phyloP scores from a whole-genome alignment of 148 eudicot genomes.

The Rhododendron henanense region DNA sequence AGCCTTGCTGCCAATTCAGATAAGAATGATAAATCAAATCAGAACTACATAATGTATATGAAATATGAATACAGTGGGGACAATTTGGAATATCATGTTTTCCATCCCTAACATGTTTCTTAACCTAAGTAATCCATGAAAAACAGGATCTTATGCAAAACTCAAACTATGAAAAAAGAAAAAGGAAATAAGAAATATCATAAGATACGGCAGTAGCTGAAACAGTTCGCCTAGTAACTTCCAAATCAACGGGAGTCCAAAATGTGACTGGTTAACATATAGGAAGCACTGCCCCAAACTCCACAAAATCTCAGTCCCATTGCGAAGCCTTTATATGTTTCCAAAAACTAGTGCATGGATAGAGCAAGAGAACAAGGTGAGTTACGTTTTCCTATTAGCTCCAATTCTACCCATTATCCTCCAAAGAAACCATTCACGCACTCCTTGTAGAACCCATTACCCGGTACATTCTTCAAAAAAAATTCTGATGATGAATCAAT shows the following conservation, averaged over 20 bases:
- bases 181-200: not conserved
- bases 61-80: not conserved
- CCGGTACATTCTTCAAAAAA: not conserved
- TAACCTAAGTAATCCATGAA: not conserved
- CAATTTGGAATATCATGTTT: not conserved
- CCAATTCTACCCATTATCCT: not conserved
- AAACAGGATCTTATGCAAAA: not conserved
- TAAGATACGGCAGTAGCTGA: not conserved
- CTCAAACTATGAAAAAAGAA: not conserved
- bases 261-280: not conserved
- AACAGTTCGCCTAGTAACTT: not conserved
- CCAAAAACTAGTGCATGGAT: not conserved
- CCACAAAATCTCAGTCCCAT: not conserved
- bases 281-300: not conserved
- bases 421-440: not conserved
- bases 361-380: not conserved
- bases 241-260: not conserved
- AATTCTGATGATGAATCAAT: not conserved
- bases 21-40: slow-evolving; percentile 5
- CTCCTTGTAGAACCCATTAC: not conserved
- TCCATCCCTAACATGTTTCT: not conserved
- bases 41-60: too few species aligned
- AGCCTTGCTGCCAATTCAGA: slow-evolving; percentile 69
- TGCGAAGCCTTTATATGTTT: not conserved
- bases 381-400: not conserved